A percentile compares a stretch with the other conserved stretches of the same genome.
phyloP scores from a whole-genome alignment of 108 stramenopile species.

The Parietichytrium sp. region DNA sequence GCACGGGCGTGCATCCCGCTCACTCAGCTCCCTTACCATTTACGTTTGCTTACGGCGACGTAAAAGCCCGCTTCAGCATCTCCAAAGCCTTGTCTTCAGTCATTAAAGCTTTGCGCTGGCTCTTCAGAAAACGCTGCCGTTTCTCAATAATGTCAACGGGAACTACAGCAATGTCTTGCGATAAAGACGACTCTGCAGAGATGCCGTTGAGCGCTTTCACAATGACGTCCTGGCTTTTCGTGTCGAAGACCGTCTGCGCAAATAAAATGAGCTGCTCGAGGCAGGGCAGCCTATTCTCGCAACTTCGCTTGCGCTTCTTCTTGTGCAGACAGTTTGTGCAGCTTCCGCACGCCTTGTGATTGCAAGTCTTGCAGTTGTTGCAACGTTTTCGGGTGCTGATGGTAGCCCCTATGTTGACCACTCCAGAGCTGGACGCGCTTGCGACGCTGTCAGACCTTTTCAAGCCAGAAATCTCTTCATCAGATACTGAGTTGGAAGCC shows the following conservation, averaged over 20 bases:
- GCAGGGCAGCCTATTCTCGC: conserved; percentile 25
- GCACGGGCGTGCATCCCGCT: too few relatives aligned
- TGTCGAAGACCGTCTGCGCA: neutral
- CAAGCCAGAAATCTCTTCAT: too few relatives aligned
- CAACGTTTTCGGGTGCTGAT: conserved; percentile 38
- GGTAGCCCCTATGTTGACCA: too few relatives aligned
- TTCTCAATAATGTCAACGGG: neutral
- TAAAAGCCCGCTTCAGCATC: conserved; percentile 3
- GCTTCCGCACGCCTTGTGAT: neutral
- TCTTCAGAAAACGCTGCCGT: conserved; percentile 20
- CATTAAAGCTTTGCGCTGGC: conserved; percentile 10
- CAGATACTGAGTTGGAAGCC: too few relatives aligned
- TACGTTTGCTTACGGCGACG: neutral
- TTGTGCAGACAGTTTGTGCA: conserved; percentile 40
- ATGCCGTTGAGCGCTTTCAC: neutral
- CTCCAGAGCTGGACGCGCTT: too few relatives aligned
- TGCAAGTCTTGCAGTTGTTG: conserved; percentile 8
- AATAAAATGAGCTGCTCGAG: conserved; percentile 31
- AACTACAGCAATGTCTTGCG: neutral
- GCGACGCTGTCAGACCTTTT: too few relatives aligned
- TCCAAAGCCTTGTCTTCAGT: conserved; percentile 23
- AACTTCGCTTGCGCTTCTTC: conserved; percentile 31
- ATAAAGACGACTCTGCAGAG: neutral
- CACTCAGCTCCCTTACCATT: too few relatives aligned
- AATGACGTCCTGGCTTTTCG: neutral